These are phyloP conservation scores for Aspergillus unguis DNA, from an alignment of 2,329 filamentous ascomycete genomes.

Conservation along the genomic window DNA sequence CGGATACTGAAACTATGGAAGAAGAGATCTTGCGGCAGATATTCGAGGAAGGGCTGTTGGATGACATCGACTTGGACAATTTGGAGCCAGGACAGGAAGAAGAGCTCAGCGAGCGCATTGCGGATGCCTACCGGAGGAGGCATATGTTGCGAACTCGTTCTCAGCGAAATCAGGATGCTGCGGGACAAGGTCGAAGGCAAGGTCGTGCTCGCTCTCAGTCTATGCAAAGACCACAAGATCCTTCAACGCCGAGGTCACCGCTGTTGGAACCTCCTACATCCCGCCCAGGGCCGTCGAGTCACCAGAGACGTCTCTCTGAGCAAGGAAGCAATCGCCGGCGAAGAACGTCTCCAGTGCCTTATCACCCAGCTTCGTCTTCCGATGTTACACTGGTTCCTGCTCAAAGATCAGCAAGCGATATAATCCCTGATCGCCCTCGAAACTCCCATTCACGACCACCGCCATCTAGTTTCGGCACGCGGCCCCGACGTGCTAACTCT, in stretches of 20 bases:
- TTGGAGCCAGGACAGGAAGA: constrained; percentile 82
- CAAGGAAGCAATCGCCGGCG: constrained; percentile 30
- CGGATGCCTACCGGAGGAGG: constrained; percentile 77
- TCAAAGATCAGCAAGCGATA: constrained; percentile 36
- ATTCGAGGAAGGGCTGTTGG: constrained; percentile 77
- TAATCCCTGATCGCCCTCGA: constrained; percentile 31
- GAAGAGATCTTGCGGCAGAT: constrained; percentile 87
- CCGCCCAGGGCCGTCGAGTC: constrained; percentile 21
- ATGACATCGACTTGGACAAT: constrained; percentile 84
- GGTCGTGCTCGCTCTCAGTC: constrained; percentile 32
- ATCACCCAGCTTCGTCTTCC: constrained; percentile 33
- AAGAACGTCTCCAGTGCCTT: constrained; percentile 34
- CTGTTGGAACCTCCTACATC: constrained; percentile 30
- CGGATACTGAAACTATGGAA: constrained; percentile 74
- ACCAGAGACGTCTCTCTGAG: constrained; percentile 38
- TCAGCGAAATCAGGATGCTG: constrained; percentile 36
- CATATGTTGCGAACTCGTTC: constrained; percentile 51
- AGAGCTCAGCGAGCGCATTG: constrained; percentile 84
- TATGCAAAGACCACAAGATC: constrained; percentile 22
- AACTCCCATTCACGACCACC: constrained; percentile 25
- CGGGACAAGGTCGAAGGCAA: constrained; percentile 28
- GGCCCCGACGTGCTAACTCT: constrained; percentile 32
- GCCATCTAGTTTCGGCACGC: constrained; percentile 22
- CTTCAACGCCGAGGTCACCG: constrained; percentile 30
- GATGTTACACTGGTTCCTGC: constrained; percentile 34